Percentiles rank a stretch among this genome's conserved stretches.
Conservation (phyloP, 1,139 yeast species). For the Hemisphaericaspora subhashii region DNA sequence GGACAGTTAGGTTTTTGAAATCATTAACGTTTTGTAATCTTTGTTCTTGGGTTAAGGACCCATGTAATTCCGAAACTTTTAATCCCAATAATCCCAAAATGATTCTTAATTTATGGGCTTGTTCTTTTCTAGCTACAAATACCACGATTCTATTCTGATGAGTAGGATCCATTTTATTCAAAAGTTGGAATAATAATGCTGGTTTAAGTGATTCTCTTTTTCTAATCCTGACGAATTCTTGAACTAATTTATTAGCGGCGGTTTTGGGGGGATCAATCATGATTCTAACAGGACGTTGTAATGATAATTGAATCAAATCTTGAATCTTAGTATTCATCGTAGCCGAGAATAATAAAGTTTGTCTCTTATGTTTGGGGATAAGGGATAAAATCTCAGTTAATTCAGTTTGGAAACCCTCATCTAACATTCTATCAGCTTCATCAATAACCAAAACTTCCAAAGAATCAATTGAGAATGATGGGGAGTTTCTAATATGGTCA, state of each 20-base stretch:
- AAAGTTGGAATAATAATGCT: slow-evolving; percentile 70
- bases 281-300: slow-evolving; percentile 86
- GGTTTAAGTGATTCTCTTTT: slow-evolving; percentile 84
- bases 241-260: slow-evolving; percentile 81
- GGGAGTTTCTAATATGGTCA: slow-evolving; percentile 94
- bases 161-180: slow-evolving; percentile 62
- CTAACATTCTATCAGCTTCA: slow-evolving; percentile 99
- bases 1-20: slow-evolving; percentile 79
- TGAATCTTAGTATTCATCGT: slow-evolving; percentile 95
- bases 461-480: slow-evolving; percentile 85
- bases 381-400: slow-evolving; percentile 83
- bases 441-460: slow-evolving; percentile 92
- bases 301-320: slow-evolving; percentile 80
- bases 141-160: slow-evolving; percentile 77
- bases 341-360: slow-evolving; percentile 91
- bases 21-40: slow-evolving; percentile 81
- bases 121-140: slow-evolving; percentile 86
- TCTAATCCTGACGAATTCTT: slow-evolving; percentile 92
- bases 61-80: slow-evolving; percentile 90
- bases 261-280: slow-evolving; percentile 97
- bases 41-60: slow-evolving; percentile 92
- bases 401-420: slow-evolving; percentile 97
- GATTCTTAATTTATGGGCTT: slow-evolving; percentile 83
- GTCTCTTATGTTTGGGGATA: slow-evolving; percentile 83
- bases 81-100: slow-evolving; percentile 84